These are phyloP conservation scores for Cercophora sp. DNA, from an alignment of 495 filamentous ascomycete species.

Conservation along the genomic window DNA sequence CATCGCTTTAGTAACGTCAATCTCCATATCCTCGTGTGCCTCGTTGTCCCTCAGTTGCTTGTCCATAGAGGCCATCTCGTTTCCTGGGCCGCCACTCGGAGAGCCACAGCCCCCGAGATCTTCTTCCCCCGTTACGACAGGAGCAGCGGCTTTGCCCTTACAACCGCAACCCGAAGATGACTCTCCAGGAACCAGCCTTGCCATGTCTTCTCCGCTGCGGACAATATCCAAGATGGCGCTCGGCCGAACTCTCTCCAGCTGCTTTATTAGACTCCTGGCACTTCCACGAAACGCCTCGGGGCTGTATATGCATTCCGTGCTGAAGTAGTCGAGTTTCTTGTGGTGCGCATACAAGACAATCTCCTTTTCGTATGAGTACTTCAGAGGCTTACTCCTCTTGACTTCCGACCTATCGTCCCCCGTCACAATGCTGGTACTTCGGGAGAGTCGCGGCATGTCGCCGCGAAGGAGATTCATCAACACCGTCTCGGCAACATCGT, in stretches of 20 bases:
- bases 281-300: slow-evolving; percentile 97
- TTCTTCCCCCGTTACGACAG: slow-evolving; percentile 51
- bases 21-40: slow-evolving; percentile 59
- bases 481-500: slow-evolving; percentile 97
- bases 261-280: slow-evolving; percentile 88
- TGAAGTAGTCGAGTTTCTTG: slow-evolving; percentile 95
- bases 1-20: slow-evolving; percentile 57
- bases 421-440: slow-evolving; percentile 91
- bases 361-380: slow-evolving; percentile 98
- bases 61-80: slow-evolving; percentile 94
- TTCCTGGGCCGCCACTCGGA: slow-evolving; percentile 63
- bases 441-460: slow-evolving; percentile 79
- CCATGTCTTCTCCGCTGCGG: slow-evolving; percentile 94
- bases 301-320: slow-evolving; percentile 96
- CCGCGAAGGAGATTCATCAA: slow-evolving; percentile 95
- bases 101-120: slow-evolving; percentile 71
- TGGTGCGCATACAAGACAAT: slow-evolving; percentile 97
- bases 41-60: slow-evolving; percentile 68
- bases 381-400: slow-evolving; percentile 90
- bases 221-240: slow-evolving; percentile 95
- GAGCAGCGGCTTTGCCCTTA: slow-evolving; percentile 35
- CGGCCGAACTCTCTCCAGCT: slow-evolving; percentile 84
- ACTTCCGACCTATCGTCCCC: slow-evolving; percentile 69
- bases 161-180: slow-evolving; percentile 33
- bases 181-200: slow-evolving; percentile 69